These are phyloP conservation scores for Botrytis squamosa DNA, from an alignment of 2,329 filamentous ascomycete species.

Conservation along the genomic window DNA sequence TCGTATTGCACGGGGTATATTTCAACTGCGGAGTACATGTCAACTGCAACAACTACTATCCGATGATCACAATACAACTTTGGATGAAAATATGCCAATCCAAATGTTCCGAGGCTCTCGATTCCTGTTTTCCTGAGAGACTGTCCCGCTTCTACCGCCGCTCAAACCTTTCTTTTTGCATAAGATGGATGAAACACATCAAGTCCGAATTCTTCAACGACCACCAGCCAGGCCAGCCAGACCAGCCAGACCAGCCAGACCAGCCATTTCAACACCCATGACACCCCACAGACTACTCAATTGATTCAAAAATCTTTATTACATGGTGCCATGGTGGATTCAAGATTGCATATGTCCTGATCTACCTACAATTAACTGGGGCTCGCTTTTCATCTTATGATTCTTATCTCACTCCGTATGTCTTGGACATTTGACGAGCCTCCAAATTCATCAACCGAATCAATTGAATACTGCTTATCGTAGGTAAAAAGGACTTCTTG, in stretches of 20 bases:
- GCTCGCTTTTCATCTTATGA: background rate
- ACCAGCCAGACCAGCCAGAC: background rate
- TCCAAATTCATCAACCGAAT: background rate
- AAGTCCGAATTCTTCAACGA: background rate
- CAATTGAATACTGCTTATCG: background rate
- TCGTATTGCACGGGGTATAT: background rate
- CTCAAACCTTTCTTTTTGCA: constrained; percentile 4
- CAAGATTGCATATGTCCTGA: background rate
- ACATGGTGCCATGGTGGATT: background rate
- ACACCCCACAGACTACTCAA: background rate
- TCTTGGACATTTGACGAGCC: background rate
- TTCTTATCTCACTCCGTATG: background rate
- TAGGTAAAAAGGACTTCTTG: background rate
- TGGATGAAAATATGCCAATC: background rate
- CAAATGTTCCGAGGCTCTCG: background rate
- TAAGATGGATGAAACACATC: constrained; percentile 8
- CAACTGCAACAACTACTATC: background rate
- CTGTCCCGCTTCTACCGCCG: background rate
- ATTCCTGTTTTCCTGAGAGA: background rate
- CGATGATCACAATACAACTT: constrained; percentile 7
- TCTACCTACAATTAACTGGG: constrained; percentile 3
- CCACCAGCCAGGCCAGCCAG: background rate
- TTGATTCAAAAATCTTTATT: background rate
- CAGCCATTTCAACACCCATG: background rate
- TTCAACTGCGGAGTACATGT: background rate